Percentiles rank a stretch among this genome's conserved stretches.
phyloP scores from a whole-genome alignment of 768 basidiomycete species.

The Boletus vermiculosoides region DNA sequence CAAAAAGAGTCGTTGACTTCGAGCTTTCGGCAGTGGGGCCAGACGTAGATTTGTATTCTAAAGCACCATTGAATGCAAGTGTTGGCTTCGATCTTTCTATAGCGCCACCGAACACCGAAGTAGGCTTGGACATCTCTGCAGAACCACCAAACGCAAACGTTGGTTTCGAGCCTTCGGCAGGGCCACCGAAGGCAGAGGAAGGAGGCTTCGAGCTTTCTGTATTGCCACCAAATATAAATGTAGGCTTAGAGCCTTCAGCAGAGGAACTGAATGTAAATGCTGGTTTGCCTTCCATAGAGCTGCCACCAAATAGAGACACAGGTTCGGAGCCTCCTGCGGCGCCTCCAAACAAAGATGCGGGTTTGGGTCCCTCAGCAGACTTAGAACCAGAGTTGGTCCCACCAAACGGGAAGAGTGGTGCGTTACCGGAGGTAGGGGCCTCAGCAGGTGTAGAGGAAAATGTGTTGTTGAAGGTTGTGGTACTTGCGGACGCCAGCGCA shows the following conservation, averaged over 20 bases:
- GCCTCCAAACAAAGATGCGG: constrained; percentile 19
- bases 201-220: constrained; percentile 3
- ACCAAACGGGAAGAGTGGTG: constrained; percentile 21
- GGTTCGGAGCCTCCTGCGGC: constrained; percentile 1
- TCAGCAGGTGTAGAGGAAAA: constrained; percentile 18
- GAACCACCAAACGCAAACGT: constrained; percentile 9
- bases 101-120: neutral
- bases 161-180: constrained; percentile 8
- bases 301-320: constrained; percentile 5
- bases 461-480: constrained; percentile 16
- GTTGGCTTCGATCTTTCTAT: constrained; percentile 4
- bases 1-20: neutral
- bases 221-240: constrained; percentile 8
- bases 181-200: constrained; percentile 1
- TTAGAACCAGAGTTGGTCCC: constrained; percentile 15
- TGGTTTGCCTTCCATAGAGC: constrained; percentile 12
- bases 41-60: neutral
- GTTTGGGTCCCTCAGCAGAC: constrained; percentile 15
- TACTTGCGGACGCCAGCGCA: constrained; percentile 9
- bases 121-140: constrained; percentile 5
- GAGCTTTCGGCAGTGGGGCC: neutral
- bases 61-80: neutral
- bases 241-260: constrained; percentile 14
- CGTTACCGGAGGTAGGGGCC: constrained; percentile 12
- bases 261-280: constrained; percentile 13